A percentile compares a stretch with the other conserved stretches of the same genome.
Evolutionary conservation across 2,329 filamentous ascomycete genomes (phyloP).

Genomic region (Mycosphaerella sp.): DNA sequence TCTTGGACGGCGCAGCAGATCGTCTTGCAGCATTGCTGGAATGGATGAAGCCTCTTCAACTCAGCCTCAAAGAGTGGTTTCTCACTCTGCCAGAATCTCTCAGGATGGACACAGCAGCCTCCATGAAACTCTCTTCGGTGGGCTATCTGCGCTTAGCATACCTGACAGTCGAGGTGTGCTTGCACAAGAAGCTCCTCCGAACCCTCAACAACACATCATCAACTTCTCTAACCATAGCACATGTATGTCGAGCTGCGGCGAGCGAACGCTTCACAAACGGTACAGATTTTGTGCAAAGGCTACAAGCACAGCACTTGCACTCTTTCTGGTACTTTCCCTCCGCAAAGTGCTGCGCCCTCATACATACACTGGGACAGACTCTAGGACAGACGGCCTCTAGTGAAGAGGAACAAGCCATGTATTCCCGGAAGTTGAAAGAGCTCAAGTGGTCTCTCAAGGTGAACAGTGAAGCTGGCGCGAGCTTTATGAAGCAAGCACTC

Average conservation of each 20-base stretch:
- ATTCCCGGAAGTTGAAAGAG: conserved; percentile 36
- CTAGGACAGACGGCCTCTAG: conserved; percentile 34
- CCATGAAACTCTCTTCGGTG: conserved; percentile 29
- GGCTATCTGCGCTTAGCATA: conserved; percentile 44
- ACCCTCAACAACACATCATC: conserved; percentile 23
- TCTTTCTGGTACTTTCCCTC: conserved; percentile 46
- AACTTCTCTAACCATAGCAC: conserved; percentile 30
- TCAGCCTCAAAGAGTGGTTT: conserved; percentile 26
- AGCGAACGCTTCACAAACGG: conserved; percentile 39
- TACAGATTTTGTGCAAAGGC: conserved; percentile 41
- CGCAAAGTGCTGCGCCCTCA: conserved; percentile 39
- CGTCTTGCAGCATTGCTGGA: conserved; percentile 18
- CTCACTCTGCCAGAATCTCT: conserved; percentile 22
- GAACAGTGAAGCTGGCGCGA: conserved; percentile 38
- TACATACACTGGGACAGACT: conserved; percentile 39
- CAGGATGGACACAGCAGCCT: conserved; percentile 25
- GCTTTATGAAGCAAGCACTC: conserved; percentile 40
- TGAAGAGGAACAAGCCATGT: conserved; percentile 34
- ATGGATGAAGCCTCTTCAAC: conserved; percentile 25
- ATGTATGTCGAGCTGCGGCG: conserved; percentile 40
- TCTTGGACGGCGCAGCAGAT: conserved; percentile 15
- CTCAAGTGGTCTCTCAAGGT: conserved; percentile 40
- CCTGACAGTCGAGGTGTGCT: conserved; percentile 42
- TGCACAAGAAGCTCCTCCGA: conserved; percentile 40
- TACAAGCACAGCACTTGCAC: conserved; percentile 42